These are phyloP conservation scores for Globisporangium alternatum DNA, from an alignment of 352 stramenopile species.

Conservation along the genomic window DNA sequence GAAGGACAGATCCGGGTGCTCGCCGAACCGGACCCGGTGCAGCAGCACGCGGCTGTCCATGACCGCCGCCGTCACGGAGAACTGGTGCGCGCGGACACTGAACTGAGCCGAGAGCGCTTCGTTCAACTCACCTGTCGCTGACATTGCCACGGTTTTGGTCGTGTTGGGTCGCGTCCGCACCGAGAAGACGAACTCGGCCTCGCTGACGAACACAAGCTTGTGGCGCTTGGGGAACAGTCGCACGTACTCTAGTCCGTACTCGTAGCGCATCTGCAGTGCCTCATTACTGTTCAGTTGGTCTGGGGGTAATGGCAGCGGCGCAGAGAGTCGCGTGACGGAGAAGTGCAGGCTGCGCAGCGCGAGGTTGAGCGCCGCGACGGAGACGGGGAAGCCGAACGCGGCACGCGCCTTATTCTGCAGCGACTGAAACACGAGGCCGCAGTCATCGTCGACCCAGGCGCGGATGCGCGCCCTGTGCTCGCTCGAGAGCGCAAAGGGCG, in stretches of 20 bases:
- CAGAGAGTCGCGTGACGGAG: background rate
- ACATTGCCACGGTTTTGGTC: no score
- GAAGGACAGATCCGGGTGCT: background rate
- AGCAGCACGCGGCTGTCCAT: background rate
- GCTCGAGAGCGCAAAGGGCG: conserved; percentile 58
- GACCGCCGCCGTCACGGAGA: background rate
- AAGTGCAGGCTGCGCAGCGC: background rate
- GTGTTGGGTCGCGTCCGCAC: background rate
- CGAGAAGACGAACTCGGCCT: background rate
- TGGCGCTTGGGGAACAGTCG: background rate
- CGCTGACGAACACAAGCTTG: background rate
- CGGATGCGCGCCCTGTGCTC: conserved; percentile 19
- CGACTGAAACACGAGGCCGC: conserved; percentile 19
- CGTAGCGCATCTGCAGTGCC: background rate
- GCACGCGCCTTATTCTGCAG: background rate
- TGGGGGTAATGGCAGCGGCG: background rate
- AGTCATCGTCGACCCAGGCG: conserved; percentile 26
- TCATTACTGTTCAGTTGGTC: background rate
- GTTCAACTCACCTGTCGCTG: background rate
- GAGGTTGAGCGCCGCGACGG: background rate
- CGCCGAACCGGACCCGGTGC: background rate
- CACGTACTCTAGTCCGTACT: background rate
- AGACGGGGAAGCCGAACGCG: background rate
- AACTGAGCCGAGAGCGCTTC: no score
- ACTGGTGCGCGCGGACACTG: background rate